phyloP scores from a whole-genome alignment of 2,329 filamentous ascomycete genomes.

The Botrytis porri region DNA sequence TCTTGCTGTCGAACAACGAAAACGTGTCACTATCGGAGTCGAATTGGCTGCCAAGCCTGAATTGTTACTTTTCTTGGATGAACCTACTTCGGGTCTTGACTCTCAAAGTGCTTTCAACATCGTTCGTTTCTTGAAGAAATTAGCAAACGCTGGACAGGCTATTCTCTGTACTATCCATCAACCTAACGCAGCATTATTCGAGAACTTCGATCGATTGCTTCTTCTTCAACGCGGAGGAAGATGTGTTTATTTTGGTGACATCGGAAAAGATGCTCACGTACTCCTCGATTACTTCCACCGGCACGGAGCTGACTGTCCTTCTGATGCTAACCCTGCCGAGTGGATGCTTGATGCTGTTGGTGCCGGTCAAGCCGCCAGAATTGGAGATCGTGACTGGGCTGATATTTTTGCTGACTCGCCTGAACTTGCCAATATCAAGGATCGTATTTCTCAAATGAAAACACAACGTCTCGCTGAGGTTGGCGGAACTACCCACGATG shows the following conservation, averaged over 20 bases:
- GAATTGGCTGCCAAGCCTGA: slow-evolving; percentile 59
- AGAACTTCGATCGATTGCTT: slow-evolving; percentile 65
- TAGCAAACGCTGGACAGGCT: slow-evolving; percentile 61
- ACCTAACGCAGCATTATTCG: slow-evolving; percentile 65
- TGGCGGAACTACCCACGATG: slow-evolving; percentile 36
- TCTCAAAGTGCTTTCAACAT: slow-evolving; percentile 59
- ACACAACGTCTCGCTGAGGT: slow-evolving; percentile 48
- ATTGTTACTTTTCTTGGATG: slow-evolving; percentile 57
- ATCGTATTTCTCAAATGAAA: slow-evolving; percentile 56
- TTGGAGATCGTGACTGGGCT: slow-evolving; percentile 62
- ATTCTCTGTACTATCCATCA: slow-evolving; percentile 71
- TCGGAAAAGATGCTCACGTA: slow-evolving; percentile 59
- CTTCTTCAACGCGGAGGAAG: slow-evolving; percentile 61
- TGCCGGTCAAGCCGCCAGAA: slow-evolving; percentile 57
- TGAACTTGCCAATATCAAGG: slow-evolving; percentile 54
- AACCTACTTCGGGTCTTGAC: slow-evolving; percentile 58
- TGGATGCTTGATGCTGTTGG: slow-evolving; percentile 63
- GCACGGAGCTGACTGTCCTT: slow-evolving; percentile 51
- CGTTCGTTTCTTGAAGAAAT: slow-evolving; percentile 56
- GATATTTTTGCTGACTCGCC: slow-evolving; percentile 59
- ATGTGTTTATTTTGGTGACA: slow-evolving; percentile 66
- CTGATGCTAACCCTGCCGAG: slow-evolving; percentile 55
- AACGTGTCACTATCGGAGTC: slow-evolving; percentile 62
- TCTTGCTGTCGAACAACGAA: slow-evolving; percentile 64
- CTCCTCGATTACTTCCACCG: slow-evolving; percentile 48